Conservation (phyloP, 2,329 filamentous ascomycete genomes). For the Alternaria ventricosa region DNA sequence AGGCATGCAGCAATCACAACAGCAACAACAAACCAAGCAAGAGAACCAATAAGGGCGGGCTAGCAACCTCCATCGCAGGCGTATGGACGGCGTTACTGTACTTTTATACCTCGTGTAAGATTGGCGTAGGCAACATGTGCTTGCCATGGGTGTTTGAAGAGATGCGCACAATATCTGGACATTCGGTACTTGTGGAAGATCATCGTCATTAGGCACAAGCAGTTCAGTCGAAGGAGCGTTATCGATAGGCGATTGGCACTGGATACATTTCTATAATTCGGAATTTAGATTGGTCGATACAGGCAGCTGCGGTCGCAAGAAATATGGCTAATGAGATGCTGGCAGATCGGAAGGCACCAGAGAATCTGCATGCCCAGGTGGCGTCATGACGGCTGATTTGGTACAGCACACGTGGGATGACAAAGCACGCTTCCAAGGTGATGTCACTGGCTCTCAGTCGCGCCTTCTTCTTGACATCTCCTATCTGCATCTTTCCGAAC, state of each 20-base stretch:
- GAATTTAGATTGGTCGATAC: background rate
- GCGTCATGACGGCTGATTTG: background rate
- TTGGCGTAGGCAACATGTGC: background rate
- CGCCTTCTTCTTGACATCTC: background rate
- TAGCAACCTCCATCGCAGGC: constrained; percentile 5
- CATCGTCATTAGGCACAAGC: background rate
- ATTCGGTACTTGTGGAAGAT: background rate
- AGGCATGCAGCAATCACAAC: constrained; percentile 24
- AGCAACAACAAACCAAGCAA: constrained; percentile 10
- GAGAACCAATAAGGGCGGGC: background rate
- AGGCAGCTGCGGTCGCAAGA: background rate
- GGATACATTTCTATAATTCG: background rate
- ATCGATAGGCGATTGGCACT: background rate
- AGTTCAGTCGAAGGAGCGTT: background rate
- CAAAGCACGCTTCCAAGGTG: background rate
- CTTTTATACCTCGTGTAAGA: constrained; percentile 5
- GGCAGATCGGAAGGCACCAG: background rate
- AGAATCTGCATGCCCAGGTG: background rate
- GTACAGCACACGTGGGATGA: background rate
- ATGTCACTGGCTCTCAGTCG: background rate
- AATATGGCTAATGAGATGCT: background rate
- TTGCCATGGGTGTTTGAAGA: background rate
- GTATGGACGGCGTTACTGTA: constrained; percentile 8
- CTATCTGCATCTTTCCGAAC: background rate
- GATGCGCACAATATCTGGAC: background rate